Conservation (phyloP, 257 asterid genomes). For the Echites panduratus region DNA sequence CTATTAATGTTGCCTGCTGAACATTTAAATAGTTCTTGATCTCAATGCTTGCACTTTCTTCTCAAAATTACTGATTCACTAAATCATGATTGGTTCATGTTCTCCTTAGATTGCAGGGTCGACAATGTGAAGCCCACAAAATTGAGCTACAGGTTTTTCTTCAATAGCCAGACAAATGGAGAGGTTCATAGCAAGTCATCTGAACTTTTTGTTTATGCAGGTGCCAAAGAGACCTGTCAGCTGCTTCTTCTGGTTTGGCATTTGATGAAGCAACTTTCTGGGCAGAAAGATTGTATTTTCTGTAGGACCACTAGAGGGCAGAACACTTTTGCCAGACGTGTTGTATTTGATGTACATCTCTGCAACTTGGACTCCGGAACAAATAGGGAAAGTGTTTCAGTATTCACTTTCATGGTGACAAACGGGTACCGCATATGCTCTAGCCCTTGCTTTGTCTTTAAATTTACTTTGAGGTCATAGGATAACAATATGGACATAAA, state of each 20-base stretch:
- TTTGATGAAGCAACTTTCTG: not conserved
- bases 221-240: not conserved
- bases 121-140: not conserved
- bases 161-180: not conserved
- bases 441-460: not conserved
- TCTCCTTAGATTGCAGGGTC: not conserved
- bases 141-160: not conserved
- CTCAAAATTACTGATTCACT: not conserved
- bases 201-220: not conserved
- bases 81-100: not conserved
- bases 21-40: not conserved
- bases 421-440: not conserved
- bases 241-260: not conserved
- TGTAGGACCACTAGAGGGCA: not conserved
- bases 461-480: not conserved
- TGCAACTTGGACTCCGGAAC: not conserved
- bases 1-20: not conserved
- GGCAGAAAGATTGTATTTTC: not conserved
- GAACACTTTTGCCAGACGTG: not conserved
- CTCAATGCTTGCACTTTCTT: not conserved
- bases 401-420: not conserved
- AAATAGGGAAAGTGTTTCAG: not conserved
- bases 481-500: not conserved
- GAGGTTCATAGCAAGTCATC: not conserved
- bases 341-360: not conserved